phyloP scores from a whole-genome alignment of 371 early-diverging fungal species.

The Mortierella sp. region DNA sequence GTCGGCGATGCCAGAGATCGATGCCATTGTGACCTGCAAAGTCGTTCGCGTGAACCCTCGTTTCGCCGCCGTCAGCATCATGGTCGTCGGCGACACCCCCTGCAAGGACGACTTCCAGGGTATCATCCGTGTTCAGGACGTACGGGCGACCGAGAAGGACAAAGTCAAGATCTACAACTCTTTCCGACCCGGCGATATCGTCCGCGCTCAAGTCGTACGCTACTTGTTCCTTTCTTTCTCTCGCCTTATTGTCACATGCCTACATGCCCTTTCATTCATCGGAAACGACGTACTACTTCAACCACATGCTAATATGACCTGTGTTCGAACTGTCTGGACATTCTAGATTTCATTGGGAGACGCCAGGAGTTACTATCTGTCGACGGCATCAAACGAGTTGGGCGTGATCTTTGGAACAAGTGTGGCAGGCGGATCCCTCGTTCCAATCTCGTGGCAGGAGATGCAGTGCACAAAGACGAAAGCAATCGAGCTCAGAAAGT shows the following conservation, averaged over 20 bases:
- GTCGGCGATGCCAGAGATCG: constrained; percentile 88
- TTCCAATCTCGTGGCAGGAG: constrained; percentile 97
- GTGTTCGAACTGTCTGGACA: background rate
- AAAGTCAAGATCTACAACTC: constrained; percentile 91
- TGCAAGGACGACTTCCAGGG: constrained; percentile 94
- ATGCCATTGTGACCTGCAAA: constrained; percentile 84
- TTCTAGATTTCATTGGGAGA: constrained; percentile 90
- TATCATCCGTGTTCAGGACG: constrained; percentile 93
- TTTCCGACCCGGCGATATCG: constrained; percentile 96
- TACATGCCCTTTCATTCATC: background rate
- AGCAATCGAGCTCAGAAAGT: constrained; percentile 90
- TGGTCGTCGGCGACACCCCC: constrained; percentile 88
- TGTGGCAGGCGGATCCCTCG: constrained; percentile 89
- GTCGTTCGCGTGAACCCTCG: constrained; percentile 89
- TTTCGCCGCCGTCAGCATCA: constrained; percentile 88
- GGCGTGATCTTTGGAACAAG: constrained; percentile 96
- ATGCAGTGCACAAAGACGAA: constrained; percentile 97
- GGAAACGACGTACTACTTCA: background rate
- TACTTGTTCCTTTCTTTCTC: background rate
- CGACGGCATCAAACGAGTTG: constrained; percentile 93
- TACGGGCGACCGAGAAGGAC: constrained; percentile 94
- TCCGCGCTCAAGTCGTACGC: constrained; percentile 82
- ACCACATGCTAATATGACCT: too few relatives aligned
- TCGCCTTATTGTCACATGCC: background rate
- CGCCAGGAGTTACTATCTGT: constrained; percentile 88